These are phyloP conservation scores for Heliamphora ciliata DNA, from an alignment of 179 eudicot genomes.

Conservation along the genomic window DNA sequence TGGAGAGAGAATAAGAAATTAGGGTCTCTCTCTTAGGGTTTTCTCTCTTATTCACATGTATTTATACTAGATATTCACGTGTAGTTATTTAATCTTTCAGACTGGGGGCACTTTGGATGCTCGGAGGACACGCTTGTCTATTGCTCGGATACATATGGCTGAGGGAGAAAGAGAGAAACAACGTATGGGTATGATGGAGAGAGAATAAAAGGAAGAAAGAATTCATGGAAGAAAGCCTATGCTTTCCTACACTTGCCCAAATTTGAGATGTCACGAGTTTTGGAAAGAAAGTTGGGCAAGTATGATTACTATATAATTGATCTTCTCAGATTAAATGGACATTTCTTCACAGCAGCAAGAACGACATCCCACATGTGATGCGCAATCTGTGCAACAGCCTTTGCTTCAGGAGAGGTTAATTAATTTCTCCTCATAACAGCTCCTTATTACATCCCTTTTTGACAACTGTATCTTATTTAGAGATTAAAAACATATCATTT, in stretches of 20 bases:
- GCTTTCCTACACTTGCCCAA: slow-evolving; percentile 41
- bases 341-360: slow-evolving; percentile 46
- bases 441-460: no score
- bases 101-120: no score
- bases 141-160: no score
- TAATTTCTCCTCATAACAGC: no score
- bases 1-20: slow-evolving; percentile 34
- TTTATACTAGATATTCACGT: no score
- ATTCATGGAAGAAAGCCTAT: slow-evolving; percentile 38
- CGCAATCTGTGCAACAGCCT: slow-evolving; percentile 45
- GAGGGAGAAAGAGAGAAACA: no score
- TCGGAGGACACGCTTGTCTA: no score
- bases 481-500: no score
- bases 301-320: slow-evolving; percentile 48
- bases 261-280: slow-evolving; percentile 32
- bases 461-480: no score
- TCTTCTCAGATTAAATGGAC: slow-evolving; percentile 36
- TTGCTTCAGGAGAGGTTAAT: slow-evolving; percentile 10
- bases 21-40: no score
- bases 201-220: slow-evolving; percentile 36
- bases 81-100: no score
- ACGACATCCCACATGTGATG: slow-evolving; percentile 41
- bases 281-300: slow-evolving; percentile 37
- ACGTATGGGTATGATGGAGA: slow-evolving; percentile 12
- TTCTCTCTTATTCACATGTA: no score